These are phyloP conservation scores for Stagonosporopsis cucurbitacearum DNA, from an alignment of 2,329 filamentous ascomycete genomes.

Conservation along the genomic window DNA sequence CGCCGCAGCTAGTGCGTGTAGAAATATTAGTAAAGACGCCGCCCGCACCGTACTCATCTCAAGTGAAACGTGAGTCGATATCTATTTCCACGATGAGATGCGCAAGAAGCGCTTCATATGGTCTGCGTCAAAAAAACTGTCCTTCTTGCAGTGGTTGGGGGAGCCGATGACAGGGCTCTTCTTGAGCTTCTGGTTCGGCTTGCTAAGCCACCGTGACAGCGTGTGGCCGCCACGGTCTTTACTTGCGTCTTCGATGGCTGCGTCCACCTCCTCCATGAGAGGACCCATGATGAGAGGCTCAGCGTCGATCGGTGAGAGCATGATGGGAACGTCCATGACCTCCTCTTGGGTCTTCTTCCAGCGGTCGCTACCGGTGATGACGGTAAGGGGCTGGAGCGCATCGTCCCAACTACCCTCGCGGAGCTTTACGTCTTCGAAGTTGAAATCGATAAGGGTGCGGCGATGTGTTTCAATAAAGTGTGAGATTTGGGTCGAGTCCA, in stretches of 20 bases:
- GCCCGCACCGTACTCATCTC: not conserved
- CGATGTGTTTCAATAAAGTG: slow-evolving; percentile 72
- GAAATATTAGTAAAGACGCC: slow-evolving; percentile 10
- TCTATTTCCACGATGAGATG: slow-evolving; percentile 42
- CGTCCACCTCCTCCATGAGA: slow-evolving; percentile 41
- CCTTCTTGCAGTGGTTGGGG: slow-evolving; percentile 30
- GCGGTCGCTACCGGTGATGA: slow-evolving; percentile 50
- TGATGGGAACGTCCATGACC: slow-evolving; percentile 51
- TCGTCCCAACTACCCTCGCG: slow-evolving; percentile 80
- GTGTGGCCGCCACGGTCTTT: slow-evolving; percentile 32
- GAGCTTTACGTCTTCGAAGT: slow-evolving; percentile 78
- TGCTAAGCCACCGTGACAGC: slow-evolving; percentile 44
- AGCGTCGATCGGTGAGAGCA: slow-evolving; percentile 43
- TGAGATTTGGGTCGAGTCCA: slow-evolving; percentile 74
- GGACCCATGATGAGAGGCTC: slow-evolving; percentile 46
- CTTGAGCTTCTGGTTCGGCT: slow-evolving; percentile 29
- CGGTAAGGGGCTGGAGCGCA: slow-evolving; percentile 73
- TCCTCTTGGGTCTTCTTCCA: slow-evolving; percentile 52
- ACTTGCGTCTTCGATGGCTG: slow-evolving; percentile 33
- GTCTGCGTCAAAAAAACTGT: slow-evolving; percentile 46
- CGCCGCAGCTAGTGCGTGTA: slow-evolving; percentile 18
- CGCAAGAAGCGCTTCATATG: slow-evolving; percentile 47
- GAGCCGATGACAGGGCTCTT: slow-evolving; percentile 20
- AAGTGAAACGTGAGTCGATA: not conserved
- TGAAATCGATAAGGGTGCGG: slow-evolving; percentile 74